A percentile compares a stretch with the other conserved stretches of the same genome.
Conservation (phyloP, 306 rosid species). For the Dalbergia cochinchinensis region DNA sequence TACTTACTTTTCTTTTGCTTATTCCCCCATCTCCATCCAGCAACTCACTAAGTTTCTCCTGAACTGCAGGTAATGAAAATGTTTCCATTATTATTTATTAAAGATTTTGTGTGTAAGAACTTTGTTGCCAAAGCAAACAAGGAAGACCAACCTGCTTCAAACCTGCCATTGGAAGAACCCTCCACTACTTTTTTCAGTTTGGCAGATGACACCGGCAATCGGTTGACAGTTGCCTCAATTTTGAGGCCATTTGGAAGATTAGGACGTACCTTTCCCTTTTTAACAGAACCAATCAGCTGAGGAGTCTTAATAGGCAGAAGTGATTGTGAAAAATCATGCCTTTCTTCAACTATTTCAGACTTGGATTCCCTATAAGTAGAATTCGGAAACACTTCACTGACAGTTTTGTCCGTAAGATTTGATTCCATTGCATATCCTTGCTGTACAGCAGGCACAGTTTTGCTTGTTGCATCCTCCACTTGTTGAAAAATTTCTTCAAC, state of each 20-base stretch:
- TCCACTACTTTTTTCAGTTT: constrained; percentile 75
- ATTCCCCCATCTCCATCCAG: constrained; percentile 94
- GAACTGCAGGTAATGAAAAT: constrained; percentile 71
- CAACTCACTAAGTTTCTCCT: constrained; percentile 93
- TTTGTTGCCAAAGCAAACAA: constrained; percentile 33
- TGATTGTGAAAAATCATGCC: constrained; percentile 53
- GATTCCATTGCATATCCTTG: constrained; percentile 52
- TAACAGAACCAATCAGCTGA: constrained; percentile 53
- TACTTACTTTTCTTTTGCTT: constrained; percentile 92
- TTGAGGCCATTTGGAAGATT: constrained; percentile 52
- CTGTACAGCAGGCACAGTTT: constrained; percentile 50
- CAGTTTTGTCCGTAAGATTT: constrained; percentile 55
- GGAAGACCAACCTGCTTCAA: constrained; percentile 85
- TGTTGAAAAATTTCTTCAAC: constrained; percentile 60
- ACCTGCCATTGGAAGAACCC: constrained; percentile 71
- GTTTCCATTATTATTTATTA: constrained; percentile 38
- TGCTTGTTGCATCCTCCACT: constrained; percentile 60
- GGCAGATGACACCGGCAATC: constrained; percentile 57
- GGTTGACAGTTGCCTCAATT: constrained; percentile 56
- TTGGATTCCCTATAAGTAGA: constrained; percentile 59
- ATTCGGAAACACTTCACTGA: constrained; percentile 50
- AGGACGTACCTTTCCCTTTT: constrained; percentile 69
- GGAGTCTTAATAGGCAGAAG: constrained; percentile 63
- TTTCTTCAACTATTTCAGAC: constrained; percentile 60
- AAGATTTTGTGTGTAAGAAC: constrained; percentile 9